Evolutionary conservation across 2,329 filamentous ascomycete genomes (phyloP), one percentile per base, ranked within the genome.

Genomic region (Didymella segeticola): DNA sequence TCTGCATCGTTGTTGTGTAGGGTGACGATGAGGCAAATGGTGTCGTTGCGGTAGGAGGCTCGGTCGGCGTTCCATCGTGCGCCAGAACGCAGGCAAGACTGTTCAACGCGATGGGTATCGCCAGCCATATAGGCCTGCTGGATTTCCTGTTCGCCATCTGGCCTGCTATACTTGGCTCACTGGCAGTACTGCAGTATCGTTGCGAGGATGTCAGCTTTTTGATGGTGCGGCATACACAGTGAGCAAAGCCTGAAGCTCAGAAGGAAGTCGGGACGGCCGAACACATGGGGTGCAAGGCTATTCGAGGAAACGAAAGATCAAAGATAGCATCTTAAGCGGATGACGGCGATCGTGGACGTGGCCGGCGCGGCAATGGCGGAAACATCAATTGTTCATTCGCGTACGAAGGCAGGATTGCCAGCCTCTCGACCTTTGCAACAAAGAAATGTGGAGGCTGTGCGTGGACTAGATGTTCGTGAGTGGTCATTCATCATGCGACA

Each of bases 311-410:
- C 9, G 11, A 14, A 38, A 36, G 23, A 45, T 46, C 25, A 60
- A 55, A 55, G 49, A 55, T 43, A 45, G 43, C 41, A 43, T 15
- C 17, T 26, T 41, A 23, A 15, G 14, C 17, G 22, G 14, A 39
- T n/a, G 30, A 39, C 33, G 38, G 51, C 38, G 38, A 53, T 39
- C 27, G 25, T 36, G 20, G 34, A 51, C 22, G 22, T 53, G 38
- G 39, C 17, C 26, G 25, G 31, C 19, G 25, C 50, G 54, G 53
- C 29, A 39, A 47, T 49, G 57, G 60, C 56, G 52, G 53, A 53
- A 11, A 36, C 8, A 26, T 22, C 33, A 23, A 12, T 31, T 25
- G 43, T 12, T 27, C 33, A 60, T 59, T 62, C 34, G 58, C 46
- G 43, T 37, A n/a, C 14, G 27, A 39, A 11, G 5, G 15, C 19